Conservation (phyloP, 352 stramenopile species). For the Pythium vanterpoolii region DNA sequence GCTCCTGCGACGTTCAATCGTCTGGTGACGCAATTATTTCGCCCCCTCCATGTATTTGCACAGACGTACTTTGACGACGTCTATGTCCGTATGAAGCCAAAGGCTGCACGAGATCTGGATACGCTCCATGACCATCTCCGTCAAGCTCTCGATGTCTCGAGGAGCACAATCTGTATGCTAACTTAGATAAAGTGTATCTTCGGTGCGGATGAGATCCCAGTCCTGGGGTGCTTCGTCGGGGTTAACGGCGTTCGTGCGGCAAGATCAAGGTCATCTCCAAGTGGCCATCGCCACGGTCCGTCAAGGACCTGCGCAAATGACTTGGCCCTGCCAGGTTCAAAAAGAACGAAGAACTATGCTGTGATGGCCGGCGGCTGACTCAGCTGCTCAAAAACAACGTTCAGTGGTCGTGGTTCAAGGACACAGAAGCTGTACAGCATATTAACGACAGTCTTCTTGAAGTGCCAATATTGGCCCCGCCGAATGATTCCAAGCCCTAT, state of each 20-base stretch:
- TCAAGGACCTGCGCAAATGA: constrained; percentile 11
- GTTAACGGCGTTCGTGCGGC: constrained; percentile 14
- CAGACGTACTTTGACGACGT: constrained; percentile 37
- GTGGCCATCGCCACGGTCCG: constrained; percentile 2
- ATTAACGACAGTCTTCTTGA: constrained; percentile 15
- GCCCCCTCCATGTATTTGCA: constrained; percentile 14
- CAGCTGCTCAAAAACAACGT: constrained; percentile 16
- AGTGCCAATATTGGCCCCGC: constrained; percentile 10
- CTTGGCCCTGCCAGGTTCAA: constrained; percentile 10
- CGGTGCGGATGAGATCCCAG: constrained; percentile 22
- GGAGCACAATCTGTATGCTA: constrained; percentile 14
- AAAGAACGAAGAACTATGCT: constrained; percentile 15
- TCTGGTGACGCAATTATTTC: constrained; percentile 23
- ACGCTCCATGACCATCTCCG: constrained; percentile 18
- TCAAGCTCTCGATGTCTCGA: constrained; percentile 22
- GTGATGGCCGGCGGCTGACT: constrained; percentile 8
- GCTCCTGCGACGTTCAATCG: constrained; percentile 37
- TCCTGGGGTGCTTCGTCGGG: constrained; percentile 25
- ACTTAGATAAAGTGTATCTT: constrained; percentile 29
- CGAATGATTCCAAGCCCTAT: constrained; percentile 11
- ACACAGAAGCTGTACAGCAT: constrained; percentile 7
- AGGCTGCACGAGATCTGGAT: background rate
- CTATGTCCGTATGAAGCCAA: constrained; percentile 20
- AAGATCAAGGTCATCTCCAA: constrained; percentile 14
- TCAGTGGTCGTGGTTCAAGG: constrained; percentile 8